Evolutionary conservation across 768 basidiomycete genomes (phyloP).

Genomic region (Trametes sanguinea): DNA sequence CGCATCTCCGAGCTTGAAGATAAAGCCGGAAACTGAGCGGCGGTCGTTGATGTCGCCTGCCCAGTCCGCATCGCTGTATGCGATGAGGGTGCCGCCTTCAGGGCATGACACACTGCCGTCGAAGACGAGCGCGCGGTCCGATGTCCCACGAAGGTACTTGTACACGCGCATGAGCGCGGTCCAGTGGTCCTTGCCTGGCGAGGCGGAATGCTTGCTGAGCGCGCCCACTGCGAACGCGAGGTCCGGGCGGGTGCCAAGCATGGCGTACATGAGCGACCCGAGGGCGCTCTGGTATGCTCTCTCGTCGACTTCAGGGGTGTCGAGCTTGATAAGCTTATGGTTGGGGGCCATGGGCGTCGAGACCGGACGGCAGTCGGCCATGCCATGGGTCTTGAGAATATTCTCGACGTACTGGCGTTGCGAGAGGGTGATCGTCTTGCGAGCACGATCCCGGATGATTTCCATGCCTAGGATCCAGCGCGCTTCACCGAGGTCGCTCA

Average conservation of each 20-base stretch:
- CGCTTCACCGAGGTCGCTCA: slow-evolving; percentile 19
- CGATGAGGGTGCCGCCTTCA: slow-evolving; percentile 15
- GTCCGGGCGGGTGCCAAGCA: slow-evolving; percentile 39
- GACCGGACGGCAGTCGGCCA: slow-evolving; percentile 26
- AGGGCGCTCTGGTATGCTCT: slow-evolving; percentile 23
- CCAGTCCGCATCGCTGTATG: slow-evolving; percentile 38
- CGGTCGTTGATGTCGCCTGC: slow-evolving; percentile 31
- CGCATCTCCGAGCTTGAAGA: slow-evolving; percentile 34
- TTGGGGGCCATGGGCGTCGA: slow-evolving; percentile 29
- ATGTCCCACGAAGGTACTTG: slow-evolving; percentile 37
- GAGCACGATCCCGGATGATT: slow-evolving; percentile 22
- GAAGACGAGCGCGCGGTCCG: slow-evolving; percentile 26
- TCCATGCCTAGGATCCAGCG: slow-evolving; percentile 26
- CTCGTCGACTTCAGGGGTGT: not conserved
- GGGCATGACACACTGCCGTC: not conserved
- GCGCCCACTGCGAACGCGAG: slow-evolving; percentile 35
- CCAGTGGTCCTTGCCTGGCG: slow-evolving; percentile 34
- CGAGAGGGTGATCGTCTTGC: slow-evolving; percentile 25
- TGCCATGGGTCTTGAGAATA: slow-evolving; percentile 25
- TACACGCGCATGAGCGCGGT: slow-evolving; percentile 36
- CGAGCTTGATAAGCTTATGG: slow-evolving; percentile 13
- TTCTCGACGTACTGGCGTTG: slow-evolving; percentile 31
- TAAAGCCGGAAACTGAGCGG: slow-evolving; percentile 39
- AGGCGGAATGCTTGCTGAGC: slow-evolving; percentile 35
- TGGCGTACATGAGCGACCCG: slow-evolving; percentile 31